These are phyloP conservation scores for Termitomyces bulborhizus DNA, from an alignment of 768 basidiomycete species.

Conservation along the genomic window DNA sequence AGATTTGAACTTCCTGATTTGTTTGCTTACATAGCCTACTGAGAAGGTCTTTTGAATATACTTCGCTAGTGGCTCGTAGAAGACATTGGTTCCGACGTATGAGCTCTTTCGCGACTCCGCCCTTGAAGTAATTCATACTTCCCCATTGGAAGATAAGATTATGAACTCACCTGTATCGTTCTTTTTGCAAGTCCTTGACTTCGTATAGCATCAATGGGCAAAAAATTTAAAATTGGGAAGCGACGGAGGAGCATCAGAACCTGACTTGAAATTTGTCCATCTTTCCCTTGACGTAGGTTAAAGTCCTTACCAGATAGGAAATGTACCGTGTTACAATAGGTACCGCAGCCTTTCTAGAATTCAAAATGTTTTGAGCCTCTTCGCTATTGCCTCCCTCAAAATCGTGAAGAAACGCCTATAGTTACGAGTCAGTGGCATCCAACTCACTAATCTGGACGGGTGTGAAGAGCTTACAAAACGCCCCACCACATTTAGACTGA, in stretches of 20 bases:
- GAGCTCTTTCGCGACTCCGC: background rate
- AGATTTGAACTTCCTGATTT: background rate
- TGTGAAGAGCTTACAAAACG: background rate
- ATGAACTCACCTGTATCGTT: background rate
- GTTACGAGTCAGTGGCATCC: background rate
- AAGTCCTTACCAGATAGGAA: background rate
- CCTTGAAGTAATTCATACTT: background rate
- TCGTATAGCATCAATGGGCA: background rate
- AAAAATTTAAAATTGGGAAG: background rate
- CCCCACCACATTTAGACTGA: background rate
- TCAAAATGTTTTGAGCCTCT: background rate
- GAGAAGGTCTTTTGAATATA: background rate
- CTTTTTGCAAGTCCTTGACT: background rate
- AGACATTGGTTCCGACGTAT: background rate
- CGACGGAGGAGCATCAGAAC: background rate
- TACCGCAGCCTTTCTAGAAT: background rate
- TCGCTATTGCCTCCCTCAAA: background rate
- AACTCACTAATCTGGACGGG: no score
- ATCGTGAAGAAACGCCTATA: background rate
- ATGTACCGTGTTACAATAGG: background rate
- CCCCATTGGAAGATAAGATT: no score
- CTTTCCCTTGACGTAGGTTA: accelerated
- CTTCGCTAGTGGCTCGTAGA: background rate
- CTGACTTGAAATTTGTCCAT: background rate
- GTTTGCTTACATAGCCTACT: background rate